Conservation (phyloP, 2,329 filamentous ascomycete genomes). For the Ascochyta pisi region DNA sequence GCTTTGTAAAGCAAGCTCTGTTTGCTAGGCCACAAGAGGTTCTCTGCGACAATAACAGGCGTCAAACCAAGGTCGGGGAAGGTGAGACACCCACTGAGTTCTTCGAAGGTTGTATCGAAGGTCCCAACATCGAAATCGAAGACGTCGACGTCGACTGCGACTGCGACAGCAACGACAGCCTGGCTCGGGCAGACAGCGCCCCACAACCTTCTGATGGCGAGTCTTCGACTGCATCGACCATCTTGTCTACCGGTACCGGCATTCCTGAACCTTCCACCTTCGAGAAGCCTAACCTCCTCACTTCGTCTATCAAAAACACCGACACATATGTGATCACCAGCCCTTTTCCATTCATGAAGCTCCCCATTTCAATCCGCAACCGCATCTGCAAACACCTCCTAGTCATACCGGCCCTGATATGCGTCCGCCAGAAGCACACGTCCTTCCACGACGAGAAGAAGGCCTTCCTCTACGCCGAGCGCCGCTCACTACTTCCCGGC, state of each 20-base stretch:
- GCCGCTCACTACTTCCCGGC: conserved; percentile 30
- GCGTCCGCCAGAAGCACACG: conserved; percentile 36
- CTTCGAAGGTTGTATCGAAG: not conserved
- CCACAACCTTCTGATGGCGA: not conserved
- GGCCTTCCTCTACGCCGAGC: conserved; percentile 27
- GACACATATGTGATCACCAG: not conserved
- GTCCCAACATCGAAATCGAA: too few relatives aligned
- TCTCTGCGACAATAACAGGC: not conserved
- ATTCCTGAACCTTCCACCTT: not conserved
- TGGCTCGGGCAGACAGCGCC: not conserved
- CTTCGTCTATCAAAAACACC: not conserved
- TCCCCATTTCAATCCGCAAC: conserved; percentile 31
- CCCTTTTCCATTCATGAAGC: conserved; percentile 29
- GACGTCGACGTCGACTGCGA: not conserved
- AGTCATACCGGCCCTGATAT: conserved; percentile 32
- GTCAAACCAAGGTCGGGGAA: not conserved
- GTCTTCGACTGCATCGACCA: not conserved
- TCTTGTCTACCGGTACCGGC: not conserved
- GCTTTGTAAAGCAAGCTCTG: conserved; percentile 9
- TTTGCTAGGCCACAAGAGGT: not conserved
- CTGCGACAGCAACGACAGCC: not conserved
- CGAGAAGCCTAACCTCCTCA: conserved; percentile 4
- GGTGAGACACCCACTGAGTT: not conserved
- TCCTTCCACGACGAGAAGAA: conserved; percentile 19
- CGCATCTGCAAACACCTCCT: conserved; percentile 33